Conservation (phyloP, 1,284 basidiomycete genomes). For the Mrakiaceae sp. region DNA sequence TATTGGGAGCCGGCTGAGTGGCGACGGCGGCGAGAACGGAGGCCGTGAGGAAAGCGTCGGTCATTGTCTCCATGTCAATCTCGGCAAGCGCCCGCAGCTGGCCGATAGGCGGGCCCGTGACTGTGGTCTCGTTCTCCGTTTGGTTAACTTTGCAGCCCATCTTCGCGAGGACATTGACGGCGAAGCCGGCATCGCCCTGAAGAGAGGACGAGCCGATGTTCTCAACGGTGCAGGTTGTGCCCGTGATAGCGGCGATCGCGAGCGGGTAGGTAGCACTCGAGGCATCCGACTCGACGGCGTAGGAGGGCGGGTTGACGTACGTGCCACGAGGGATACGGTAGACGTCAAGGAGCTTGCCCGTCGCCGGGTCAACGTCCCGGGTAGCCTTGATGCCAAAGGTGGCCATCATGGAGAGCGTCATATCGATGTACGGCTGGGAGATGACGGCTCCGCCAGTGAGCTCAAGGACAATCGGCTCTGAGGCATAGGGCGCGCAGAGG, state of each 20-base stretch:
- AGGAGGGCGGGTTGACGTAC: conserved; percentile 68
- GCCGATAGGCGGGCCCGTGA: conserved; percentile 74
- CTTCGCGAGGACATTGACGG: conserved; percentile 78
- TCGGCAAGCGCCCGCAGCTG: conserved; percentile 70
- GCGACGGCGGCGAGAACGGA: conserved; percentile 84
- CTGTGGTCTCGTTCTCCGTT: conserved; percentile 80
- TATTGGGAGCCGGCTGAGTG: conserved; percentile 21
- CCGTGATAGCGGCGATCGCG: conserved; percentile 91
- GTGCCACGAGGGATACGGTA: conserved; percentile 77
- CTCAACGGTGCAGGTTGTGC: conserved; percentile 80
- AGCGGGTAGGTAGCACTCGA: conserved; percentile 94
- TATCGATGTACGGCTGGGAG: conserved; percentile 98
- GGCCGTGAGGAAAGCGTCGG: conserved; percentile 95
- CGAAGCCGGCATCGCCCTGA: conserved; percentile 94
- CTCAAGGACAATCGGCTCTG: conserved; percentile 69
- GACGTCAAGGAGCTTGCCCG: conserved; percentile 57
- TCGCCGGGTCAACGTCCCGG: conserved; percentile 52
- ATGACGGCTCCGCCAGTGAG: conserved; percentile 89
- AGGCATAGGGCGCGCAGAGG: conserved; percentile 88
- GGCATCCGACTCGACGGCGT: conserved; percentile 92
- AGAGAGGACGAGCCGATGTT: conserved; percentile 85
- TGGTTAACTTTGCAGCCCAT: conserved; percentile 93
- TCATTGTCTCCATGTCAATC: conserved; percentile 99
- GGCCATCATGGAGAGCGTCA: conserved; percentile 97
- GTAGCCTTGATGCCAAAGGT: conserved; percentile 78